Conservation (phyloP, 768 basidiomycete genomes). For the Phlebiopsis gigantea region DNA sequence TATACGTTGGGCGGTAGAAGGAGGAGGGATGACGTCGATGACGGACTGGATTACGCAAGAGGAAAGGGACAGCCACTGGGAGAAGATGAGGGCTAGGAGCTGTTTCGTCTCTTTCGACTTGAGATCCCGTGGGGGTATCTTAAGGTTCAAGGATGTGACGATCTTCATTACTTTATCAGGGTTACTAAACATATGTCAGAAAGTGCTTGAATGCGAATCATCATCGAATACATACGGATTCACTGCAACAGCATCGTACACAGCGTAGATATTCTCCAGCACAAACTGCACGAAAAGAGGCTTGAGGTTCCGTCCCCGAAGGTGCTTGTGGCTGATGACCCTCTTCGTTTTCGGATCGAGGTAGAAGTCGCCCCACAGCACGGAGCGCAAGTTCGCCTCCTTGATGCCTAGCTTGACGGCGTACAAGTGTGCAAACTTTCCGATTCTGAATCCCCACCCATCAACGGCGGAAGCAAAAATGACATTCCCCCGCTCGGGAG, state of each 20-base stretch:
- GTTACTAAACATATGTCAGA: constrained; percentile 48
- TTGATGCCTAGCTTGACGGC: constrained; percentile 86
- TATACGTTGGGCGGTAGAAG: constrained; percentile 70
- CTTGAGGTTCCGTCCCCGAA: constrained; percentile 82
- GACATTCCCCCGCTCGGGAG: constrained; percentile 93
- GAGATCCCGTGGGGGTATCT: constrained; percentile 82
- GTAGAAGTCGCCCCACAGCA: constrained; percentile 97
- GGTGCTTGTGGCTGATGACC: constrained; percentile 86
- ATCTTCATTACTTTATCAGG: constrained; percentile 88
- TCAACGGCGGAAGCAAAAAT: constrained; percentile 94
- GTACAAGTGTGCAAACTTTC: constrained; percentile 91
- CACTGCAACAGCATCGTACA: constrained; percentile 84
- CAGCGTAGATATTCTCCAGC: constrained; percentile 94
- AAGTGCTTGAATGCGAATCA: constrained; percentile 10
- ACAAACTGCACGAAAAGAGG: constrained; percentile 97
- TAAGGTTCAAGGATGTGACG: constrained; percentile 72
- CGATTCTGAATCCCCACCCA: constrained; percentile 95
- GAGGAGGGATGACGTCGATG: constrained; percentile 92
- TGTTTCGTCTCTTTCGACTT: constrained; percentile 86
- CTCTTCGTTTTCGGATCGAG: constrained; percentile 94
- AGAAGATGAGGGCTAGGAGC: constrained; percentile 81
- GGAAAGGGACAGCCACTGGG: constrained; percentile 94
- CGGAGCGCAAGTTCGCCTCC: constrained; percentile 77
- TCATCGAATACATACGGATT: constrained; percentile 68
- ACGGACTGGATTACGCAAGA: constrained; percentile 88